Conservation (phyloP, 352 stramenopile species). For the Phytophthora parvispora region DNA sequence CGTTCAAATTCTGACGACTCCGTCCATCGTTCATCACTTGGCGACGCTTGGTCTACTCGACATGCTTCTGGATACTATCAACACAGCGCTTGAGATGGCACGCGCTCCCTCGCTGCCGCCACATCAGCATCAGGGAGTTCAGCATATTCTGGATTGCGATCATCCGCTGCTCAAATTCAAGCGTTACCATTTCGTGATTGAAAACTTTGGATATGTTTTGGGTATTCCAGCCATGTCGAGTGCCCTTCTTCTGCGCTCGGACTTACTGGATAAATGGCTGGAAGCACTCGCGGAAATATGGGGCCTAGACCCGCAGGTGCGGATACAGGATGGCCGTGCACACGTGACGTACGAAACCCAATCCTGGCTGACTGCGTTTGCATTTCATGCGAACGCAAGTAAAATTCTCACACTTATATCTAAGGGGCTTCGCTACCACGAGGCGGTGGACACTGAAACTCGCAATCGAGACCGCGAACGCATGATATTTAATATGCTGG, state of each 20-base stretch:
- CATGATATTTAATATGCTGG: constrained; percentile 82
- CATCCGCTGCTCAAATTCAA: constrained; percentile 95
- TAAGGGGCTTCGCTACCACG: constrained; percentile 72
- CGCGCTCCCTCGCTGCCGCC: constrained; percentile 42
- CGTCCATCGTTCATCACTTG: constrained; percentile 86
- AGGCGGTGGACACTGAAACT: constrained; percentile 38
- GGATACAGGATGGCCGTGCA: constrained; percentile 77
- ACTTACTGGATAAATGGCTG: constrained; percentile 82
- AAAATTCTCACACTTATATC: constrained; percentile 70
- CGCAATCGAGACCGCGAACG: constrained; percentile 48
- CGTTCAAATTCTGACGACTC: constrained; percentile 96
- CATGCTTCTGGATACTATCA: constrained; percentile 83
- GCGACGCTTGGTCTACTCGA: constrained; percentile 72
- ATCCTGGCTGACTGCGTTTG: constrained; percentile 95
- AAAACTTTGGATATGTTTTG: constrained; percentile 97
- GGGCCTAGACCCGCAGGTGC: constrained; percentile 79
- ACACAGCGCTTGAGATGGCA: constrained; percentile 77
- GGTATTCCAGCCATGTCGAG: constrained; percentile 89
- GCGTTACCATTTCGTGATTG: constrained; percentile 92
- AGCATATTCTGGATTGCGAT: constrained; percentile 89
- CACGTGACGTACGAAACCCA: constrained; percentile 97
- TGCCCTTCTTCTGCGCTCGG: constrained; percentile 57
- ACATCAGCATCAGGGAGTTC: constrained; percentile 30
- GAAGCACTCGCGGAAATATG: constrained; percentile 79
- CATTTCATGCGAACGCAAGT: constrained; percentile 84